These are phyloP conservation scores for Trichoderma sp. DNA, from an alignment of 2,329 filamentous ascomycete species.

Conservation along the genomic window DNA sequence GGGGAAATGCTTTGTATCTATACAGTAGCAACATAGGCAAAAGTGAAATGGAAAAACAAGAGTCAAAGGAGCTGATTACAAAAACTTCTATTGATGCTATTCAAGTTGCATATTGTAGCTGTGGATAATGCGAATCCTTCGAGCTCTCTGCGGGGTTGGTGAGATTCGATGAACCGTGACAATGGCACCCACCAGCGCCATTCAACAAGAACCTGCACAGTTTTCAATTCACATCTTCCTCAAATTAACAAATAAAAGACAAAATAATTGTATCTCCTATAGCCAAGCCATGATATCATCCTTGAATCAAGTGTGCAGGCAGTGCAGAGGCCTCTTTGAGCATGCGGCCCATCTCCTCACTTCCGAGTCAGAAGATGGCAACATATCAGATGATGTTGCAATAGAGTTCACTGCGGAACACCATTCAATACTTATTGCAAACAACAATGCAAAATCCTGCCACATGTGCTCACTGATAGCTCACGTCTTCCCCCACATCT, in stretches of 20 bases:
- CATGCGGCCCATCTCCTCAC: background rate
- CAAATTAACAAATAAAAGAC: background rate
- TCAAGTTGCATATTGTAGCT: background rate
- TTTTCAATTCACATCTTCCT: background rate
- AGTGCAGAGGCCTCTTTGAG: background rate
- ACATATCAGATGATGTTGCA: background rate
- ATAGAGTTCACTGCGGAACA: background rate
- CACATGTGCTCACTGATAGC: background rate
- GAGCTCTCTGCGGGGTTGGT: background rate
- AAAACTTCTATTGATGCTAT: background rate
- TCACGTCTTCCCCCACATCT: background rate
- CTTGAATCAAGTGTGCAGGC: background rate
- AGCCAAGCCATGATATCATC: background rate
- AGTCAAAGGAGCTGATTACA: background rate
- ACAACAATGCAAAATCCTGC: background rate
- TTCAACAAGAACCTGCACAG: background rate
- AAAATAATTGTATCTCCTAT: background rate
- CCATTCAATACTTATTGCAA: background rate
- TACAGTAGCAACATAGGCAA: background rate
- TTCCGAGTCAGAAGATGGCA: background rate
- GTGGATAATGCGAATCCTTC: background rate
- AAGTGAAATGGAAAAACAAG: background rate
- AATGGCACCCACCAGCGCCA: background rate
- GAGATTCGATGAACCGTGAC: background rate
- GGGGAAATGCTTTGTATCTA: rapidly evolving